Percentiles rank a stretch among this genome's conserved stretches.
Conservation (phyloP, 176 grass and related monocot species). For the Lolium multiflorum region DNA sequence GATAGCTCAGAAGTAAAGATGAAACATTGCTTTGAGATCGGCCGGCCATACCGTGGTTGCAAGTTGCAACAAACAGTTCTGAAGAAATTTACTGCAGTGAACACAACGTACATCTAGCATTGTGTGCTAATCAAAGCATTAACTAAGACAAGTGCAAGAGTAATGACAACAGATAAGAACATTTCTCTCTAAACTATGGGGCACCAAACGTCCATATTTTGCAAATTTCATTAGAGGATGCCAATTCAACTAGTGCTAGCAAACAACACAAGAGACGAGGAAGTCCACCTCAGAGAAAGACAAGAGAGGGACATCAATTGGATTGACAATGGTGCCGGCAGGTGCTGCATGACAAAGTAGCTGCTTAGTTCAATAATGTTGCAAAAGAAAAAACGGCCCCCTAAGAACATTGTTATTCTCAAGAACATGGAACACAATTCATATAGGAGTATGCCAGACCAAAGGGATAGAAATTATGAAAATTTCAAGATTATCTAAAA, state of each 20-base stretch:
- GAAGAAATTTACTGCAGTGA: background rate
- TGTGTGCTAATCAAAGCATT: background rate
- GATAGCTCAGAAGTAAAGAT: background rate
- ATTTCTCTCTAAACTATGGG: background rate
- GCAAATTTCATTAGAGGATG: background rate
- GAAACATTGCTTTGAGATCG: background rate
- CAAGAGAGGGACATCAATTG: constrained; percentile 65
- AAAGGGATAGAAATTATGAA: background rate
- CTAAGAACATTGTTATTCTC: background rate
- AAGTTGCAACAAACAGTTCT: constrained; percentile 1
- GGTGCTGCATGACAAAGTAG: constrained; percentile 52
- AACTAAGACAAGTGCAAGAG: constrained; percentile 8
- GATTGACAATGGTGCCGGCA: constrained; percentile 30
- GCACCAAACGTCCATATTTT: constrained; percentile 13
- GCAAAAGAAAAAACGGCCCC: background rate
- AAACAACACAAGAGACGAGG: constrained; percentile 32
- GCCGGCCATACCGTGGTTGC: background rate
- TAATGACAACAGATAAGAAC: constrained; percentile 4
- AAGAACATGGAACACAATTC: background rate
- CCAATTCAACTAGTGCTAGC: constrained; percentile 4
- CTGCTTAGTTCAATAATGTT: constrained; percentile 38
- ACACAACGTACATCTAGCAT: constrained; percentile 1
- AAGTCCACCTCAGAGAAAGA: constrained; percentile 65
- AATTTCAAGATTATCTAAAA: constrained; percentile 2
- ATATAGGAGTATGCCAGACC: background rate